Evolutionary conservation across 2,329 filamentous ascomycete genomes (phyloP).

Genomic region (Pseudocercospora vitis): DNA sequence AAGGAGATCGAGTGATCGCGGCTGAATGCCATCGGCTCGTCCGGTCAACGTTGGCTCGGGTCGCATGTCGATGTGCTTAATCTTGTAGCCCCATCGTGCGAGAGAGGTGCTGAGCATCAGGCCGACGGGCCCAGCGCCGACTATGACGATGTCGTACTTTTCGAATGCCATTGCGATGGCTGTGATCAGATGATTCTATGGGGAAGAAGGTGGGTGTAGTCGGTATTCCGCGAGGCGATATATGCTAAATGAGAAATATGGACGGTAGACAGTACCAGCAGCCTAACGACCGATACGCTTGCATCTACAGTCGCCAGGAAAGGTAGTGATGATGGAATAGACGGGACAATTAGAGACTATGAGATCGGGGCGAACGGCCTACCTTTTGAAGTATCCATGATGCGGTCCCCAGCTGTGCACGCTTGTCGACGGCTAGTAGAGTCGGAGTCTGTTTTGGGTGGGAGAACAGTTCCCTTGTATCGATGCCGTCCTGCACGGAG

Average conservation of each 20-base stretch:
- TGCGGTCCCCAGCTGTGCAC: constrained; percentile 7
- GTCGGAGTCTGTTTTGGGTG: constrained; percentile 18
- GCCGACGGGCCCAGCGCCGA: constrained; percentile 86
- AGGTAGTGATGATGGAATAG: constrained; percentile 1
- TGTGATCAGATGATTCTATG: neutral
- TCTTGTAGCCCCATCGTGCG: constrained; percentile 88
- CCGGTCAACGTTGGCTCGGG: constrained; percentile 81
- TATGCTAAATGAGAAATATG: constrained; percentile 4
- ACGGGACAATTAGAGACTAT: constrained; percentile 1
- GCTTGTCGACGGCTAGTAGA: constrained; percentile 25
- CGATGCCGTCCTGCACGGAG: constrained; percentile 16
- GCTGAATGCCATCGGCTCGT: constrained; percentile 88
- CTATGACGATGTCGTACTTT: constrained; percentile 71
- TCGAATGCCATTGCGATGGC: constrained; percentile 35
- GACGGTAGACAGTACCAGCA: constrained; percentile 7
- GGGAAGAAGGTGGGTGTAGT: neutral
- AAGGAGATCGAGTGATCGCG: constrained; percentile 80
- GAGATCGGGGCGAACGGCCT: constrained; percentile 5
- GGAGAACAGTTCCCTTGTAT: constrained; percentile 22
- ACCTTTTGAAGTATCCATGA: constrained; percentile 20
- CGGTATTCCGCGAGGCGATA: neutral
- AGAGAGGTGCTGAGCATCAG: constrained; percentile 85
- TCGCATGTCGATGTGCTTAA: constrained; percentile 92
- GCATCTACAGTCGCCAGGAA: constrained; percentile 8
- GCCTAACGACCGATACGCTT: constrained; percentile 9